phyloP scores from a whole-genome alignment of 805 yeast genomes.

The Tetrapisispora pingtungensis region DNA sequence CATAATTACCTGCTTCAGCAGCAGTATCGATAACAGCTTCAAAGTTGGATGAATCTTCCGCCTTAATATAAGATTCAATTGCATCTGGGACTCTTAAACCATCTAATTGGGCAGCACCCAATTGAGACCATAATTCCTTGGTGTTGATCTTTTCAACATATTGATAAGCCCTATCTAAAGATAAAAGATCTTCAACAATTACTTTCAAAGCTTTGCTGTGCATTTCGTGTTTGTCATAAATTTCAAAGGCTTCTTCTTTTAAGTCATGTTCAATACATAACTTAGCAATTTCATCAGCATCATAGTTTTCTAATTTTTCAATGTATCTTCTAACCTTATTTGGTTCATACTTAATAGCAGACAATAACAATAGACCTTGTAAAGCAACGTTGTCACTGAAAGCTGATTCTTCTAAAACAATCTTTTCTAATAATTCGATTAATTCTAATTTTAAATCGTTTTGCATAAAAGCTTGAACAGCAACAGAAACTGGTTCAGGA shows the following conservation, averaged over 20 bases:
- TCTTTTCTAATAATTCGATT: conserved; percentile 90
- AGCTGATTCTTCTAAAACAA: conserved; percentile 93
- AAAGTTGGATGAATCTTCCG: conserved; percentile 83
- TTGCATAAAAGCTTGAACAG: conserved; percentile 93
- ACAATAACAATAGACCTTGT: conserved; percentile 84
- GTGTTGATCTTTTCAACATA: conserved; percentile 84
- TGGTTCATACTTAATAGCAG: conserved; percentile 93
- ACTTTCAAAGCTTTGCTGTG: conserved; percentile 77
- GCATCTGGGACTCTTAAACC: conserved; percentile 90
- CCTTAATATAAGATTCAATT: conserved; percentile 81
- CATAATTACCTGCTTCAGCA: conserved; percentile 92
- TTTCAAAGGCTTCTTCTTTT: conserved; percentile 88
- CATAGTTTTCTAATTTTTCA: conserved; percentile 83
- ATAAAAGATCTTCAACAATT: conserved; percentile 83
- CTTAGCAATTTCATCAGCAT: conserved; percentile 89
- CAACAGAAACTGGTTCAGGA: conserved; percentile 87
- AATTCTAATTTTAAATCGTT: conserved; percentile 87
- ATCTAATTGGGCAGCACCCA: conserved; percentile 92
- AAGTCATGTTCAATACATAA: conserved; percentile 82
- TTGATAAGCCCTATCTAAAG: conserved; percentile 87
- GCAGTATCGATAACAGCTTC: conserved; percentile 89
- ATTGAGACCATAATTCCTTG: conserved; percentile 85
- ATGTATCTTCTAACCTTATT: conserved; percentile 73
- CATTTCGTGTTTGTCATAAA: conserved; percentile 76
- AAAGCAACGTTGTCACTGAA: conserved; percentile 90